Base-by-base conservation (phyloP, 176 grass and related monocot genomes). In the Alopecurus myosuroides region DNA sequence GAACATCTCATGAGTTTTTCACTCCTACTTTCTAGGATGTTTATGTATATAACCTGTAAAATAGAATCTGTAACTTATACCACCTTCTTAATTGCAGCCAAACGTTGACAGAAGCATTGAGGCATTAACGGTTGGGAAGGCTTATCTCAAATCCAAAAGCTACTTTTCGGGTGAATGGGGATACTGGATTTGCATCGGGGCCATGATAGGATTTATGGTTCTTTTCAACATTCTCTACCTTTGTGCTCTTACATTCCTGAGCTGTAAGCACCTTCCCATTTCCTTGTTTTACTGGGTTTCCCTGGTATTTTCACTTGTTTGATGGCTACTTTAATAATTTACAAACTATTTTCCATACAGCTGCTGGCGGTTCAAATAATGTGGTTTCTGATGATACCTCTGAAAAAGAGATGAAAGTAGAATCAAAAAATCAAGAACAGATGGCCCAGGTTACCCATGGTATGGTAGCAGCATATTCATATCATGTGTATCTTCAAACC, bases 171-270 rank as follows among this genome's bases (percentile, higher is more conserved):
- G 77, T 34, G 89, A 70, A 39, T 77, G 86, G 55, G 90, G 88
- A 74, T 94, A 82, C 72, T 94, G 92, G 92, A n/a, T 94, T 84
- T 73, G 83, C 56, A 56, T 94, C 40, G 92, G 63, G 46, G 92
- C 89, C 14, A 63, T 94, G 19, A 42, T 88, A 12, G 92, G 86
- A 29, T 94, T 91, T 78, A 57, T 65, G 29, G 80, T 94, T 82
- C 5, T 94, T 46, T 91, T 87, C 70, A 91, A 94, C 83, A 37
- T 86, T 30, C 80, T 94, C 30, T 94, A 89, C 52, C 1, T 86
- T 63, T 42, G 88, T 11, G 71, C 83, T 31, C 48, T 94, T 17
- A 87, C 86, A 37, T 94, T 78, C 61, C 76, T 91, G 45, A 89
- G 80, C 26, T 80, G 89, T 94, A 89, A 85, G 86, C 70, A 76